Base-by-base conservation (phyloP, 306 rosid species). In the Senna siamea region DNA sequence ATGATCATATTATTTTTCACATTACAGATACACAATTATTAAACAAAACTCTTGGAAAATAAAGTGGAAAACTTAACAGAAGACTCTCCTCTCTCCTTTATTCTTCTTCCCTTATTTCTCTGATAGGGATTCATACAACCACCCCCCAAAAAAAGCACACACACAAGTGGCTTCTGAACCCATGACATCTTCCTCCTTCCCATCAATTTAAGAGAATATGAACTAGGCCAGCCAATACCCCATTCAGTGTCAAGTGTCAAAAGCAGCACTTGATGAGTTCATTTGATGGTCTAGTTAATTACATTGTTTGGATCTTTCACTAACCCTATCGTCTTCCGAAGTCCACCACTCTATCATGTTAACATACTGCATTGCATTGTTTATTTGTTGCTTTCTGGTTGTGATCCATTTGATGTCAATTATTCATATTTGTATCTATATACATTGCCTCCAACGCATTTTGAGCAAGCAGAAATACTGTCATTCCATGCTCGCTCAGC, bases 91-190 rank as follows among this genome's bases (percentile, higher is more conserved):
- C 30, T 26, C 30, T 26, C 30, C 30, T 26, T 26, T 26, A 26
- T 26, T 26, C 30, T 26, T 26, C 30, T 26, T 26, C 30, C 30
- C 30, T 26, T 26, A 26, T 26, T 26, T 26, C 1, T 26, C 3
- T 26, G 30, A 26, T 26, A 26, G 10, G n/a, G 48, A 43, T 43
- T 11, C 15, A 43, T 43, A 43, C 48, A 10, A 17, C 30, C 8
- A 0, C 32, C 40, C n/a, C n/a, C n/a, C n/a, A n/a, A 63, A 47
- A 46, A 53, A 53, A 60, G 2, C 44, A 73, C 28, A 57, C 11
- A 71, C 11, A 72, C 47, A 41, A 56, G 46, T 19, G 14, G n/a
- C 35, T 54, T 76, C 38, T 19, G 38, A 61, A 65, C 68, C 30
- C 20, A 28, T 17, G 50, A 75, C 58, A 28, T 66, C 19, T 11